These are phyloP conservation scores for Penicillium sp. DNA, from an alignment of 2,329 filamentous ascomycete genomes.

Conservation along the genomic window DNA sequence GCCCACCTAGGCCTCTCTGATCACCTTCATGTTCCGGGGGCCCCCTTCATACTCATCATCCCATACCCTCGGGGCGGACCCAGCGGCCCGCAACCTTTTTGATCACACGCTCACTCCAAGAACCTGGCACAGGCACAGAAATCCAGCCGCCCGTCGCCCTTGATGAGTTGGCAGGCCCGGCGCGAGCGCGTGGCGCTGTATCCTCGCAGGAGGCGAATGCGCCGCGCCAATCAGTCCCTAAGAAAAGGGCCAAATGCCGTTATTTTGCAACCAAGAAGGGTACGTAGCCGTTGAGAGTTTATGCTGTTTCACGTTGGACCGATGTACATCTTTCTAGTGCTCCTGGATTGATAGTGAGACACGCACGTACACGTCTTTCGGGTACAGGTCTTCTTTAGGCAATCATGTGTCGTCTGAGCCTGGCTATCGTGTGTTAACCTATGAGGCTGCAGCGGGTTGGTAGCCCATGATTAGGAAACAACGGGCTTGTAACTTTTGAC, in stretches of 20 bases:
- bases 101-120: conserved; percentile 40
- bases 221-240: conserved; percentile 23
- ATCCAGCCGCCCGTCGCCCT: conserved; percentile 17
- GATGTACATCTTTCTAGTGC: neutral
- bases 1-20: conserved; percentile 8
- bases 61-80: conserved; percentile 8
- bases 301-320: conserved; percentile 12
- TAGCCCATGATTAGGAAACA: neutral
- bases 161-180: conserved; percentile 37
- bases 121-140: conserved; percentile 31
- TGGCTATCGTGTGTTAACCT: neutral
- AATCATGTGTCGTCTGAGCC: neutral
- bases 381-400: neutral
- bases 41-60: neutral
- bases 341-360: neutral
- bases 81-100: conserved; percentile 32
- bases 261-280: conserved; percentile 34
- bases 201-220: conserved; percentile 16
- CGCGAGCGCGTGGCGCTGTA: conserved; percentile 35
- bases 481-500: neutral
- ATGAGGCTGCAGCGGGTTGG: neutral
- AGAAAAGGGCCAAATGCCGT: conserved; percentile 31
- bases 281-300: conserved; percentile 21
- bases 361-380: conserved; percentile 2
- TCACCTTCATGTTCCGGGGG: neutral